Base-by-base conservation (phyloP, 2,329 filamentous ascomycete genomes). In the Cercospora berteroae region DNA sequence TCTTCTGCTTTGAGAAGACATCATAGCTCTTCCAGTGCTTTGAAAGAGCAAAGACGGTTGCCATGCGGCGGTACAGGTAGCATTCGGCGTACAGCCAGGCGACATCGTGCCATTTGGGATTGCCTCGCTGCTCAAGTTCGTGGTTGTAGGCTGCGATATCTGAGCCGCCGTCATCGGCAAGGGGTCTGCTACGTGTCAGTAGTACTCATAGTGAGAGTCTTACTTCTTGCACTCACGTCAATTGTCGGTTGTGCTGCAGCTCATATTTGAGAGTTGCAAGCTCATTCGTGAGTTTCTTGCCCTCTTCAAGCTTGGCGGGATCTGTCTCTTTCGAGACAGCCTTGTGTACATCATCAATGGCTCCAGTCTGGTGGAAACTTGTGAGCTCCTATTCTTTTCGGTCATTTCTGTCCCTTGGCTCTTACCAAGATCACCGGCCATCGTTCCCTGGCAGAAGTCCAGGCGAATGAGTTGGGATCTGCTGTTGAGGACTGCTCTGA, bases 71-170 rank as follows among this genome's bases (percentile, higher is more conserved):
- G 82, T 94, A 98, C 67, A 99, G 86, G 79, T 98, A 98, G 83
- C 95, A 98, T 82, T 99, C 95, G 27, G 90, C 84, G 80, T 88
- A 99, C 1, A 99, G 85, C 95, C 95, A 99, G 5, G 93, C 87
- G 5, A 90, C 88, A 70, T 90, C 86, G 77, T 94, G 90, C 95
- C 95, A 99, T 57, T 86, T 89, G 0, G 91, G 88, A 57, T 85
- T 87, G 52, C 89, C 91, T 20, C 93, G 85, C 71, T 89, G 84
- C 72, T 90, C 86, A 5, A 99, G 82, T 80, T 98, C 94, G 71
- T 89, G 84, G 81, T 99, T 99, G 82, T 97, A 99, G 48, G 86
- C 83, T 13, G 85, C 85, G 31, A 97, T 87, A 74, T 97, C 93
- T 10, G 87, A 79, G 71, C 87, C 83, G 65, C 91, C 92, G 77